Evolutionary conservation across 805 yeast genomes (phyloP), one percentile per base, ranked within the genome.

Genomic region (Isabelozyma gotoi): DNA sequence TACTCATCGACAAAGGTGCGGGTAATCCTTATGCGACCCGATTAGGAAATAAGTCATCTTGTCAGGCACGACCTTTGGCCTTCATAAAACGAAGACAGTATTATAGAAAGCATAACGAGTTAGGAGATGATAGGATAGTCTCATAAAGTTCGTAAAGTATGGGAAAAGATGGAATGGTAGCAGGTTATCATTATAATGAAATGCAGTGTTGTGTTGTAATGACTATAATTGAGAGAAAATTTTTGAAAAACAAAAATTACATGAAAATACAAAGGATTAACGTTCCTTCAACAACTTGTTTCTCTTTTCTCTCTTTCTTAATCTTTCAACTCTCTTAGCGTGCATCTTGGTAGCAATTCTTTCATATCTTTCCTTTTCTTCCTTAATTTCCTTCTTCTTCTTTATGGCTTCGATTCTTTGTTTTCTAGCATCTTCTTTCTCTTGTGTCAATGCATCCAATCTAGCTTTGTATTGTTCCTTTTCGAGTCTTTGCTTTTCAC

Each of bases 231-330:
- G n/a, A n/a, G n/a, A n/a, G n/a, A n/a, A n/a, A 24, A 7, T 24
- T 24, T 24, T 10, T 24, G 29, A 24, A n/a, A 32, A 11, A 12
- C 12, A 31, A 31, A 31, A 6, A 31, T 32, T 7, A 5, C 34
- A 4, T 14, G 11, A 1, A 24, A 7, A 10, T 7, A 15, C 7
- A 14, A 12, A 17, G 16, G 12, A 14, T 40, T 62, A 86, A 65
- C 97, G 96, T 60, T 91, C 98, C 63, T 84, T 89, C 62, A 91
- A 81, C 57, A 90, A 73, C 71, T 92, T 92, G 72, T 91, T 92
- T 70, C 98, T 84, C 85, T 92, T 92, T 62, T 92, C 99, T 60
- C 85, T 83, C 73, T 85, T 84, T 70, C 86, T 84, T 69, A 92
- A 63, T 67, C 99, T 80, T 51, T 90, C 98, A 33, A 90, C 87